Evolutionary conservation across 192 early-diverging fungal genomes (phyloP).

Genomic region (Coemansia umbellata): DNA sequence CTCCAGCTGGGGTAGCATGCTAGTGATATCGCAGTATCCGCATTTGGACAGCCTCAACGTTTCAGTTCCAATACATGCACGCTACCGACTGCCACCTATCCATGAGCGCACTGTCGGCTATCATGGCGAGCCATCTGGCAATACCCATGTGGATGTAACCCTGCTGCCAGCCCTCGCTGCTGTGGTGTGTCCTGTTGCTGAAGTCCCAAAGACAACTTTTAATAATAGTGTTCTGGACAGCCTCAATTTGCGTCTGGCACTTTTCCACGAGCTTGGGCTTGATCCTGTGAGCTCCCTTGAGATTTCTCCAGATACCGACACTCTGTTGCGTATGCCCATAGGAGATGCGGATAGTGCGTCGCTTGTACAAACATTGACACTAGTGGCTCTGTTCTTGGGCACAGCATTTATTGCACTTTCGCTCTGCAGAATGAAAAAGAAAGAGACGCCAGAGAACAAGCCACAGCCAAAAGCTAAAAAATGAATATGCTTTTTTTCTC

Average conservation of each 20-base stretch:
- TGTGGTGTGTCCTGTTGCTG: slow-evolving; percentile 16
- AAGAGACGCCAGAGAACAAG: not conserved
- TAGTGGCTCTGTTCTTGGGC: slow-evolving; percentile 14
- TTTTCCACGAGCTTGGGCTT: slow-evolving; percentile 41
- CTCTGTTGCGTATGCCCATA: slow-evolving; percentile 38
- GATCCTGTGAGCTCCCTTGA: slow-evolving; percentile 10
- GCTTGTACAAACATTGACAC: slow-evolving; percentile 19
- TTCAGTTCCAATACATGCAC: slow-evolving; percentile 36
- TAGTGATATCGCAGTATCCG: slow-evolving; percentile 16
- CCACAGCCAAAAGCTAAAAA: not conserved
- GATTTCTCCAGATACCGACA: slow-evolving; percentile 28
- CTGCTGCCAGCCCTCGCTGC: slow-evolving; percentile 32
- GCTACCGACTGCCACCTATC: slow-evolving; percentile 22
- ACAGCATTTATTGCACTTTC: not conserved
- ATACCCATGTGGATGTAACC: slow-evolving; percentile 27
- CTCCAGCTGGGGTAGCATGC: slow-evolving; percentile 39
- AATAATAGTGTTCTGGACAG: slow-evolving; percentile 1
- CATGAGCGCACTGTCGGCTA: slow-evolving; percentile 22
- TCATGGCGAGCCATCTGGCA: slow-evolving; percentile 27
- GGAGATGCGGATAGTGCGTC: slow-evolving; percentile 6
- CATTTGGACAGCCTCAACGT: slow-evolving; percentile 1
- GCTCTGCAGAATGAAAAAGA: not conserved
- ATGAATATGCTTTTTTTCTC: not conserved
- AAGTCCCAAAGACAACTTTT: not conserved
- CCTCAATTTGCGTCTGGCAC: slow-evolving; percentile 16